Evolutionary conservation across 75 land plant species (phyloP).

Genomic region (Sequoiadendron giganteum): DNA sequence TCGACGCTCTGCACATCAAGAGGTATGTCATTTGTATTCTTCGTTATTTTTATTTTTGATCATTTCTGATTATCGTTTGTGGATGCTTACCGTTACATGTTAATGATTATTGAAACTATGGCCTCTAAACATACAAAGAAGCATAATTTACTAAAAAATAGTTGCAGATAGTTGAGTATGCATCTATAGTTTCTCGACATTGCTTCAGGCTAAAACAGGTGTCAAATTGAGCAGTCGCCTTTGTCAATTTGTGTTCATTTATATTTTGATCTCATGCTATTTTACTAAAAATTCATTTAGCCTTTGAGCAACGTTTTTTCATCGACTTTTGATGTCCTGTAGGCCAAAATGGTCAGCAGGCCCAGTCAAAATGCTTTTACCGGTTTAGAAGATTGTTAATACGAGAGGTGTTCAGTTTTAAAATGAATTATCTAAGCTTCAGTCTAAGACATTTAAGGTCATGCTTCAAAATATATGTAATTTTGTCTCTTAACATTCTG

Average conservation of each 20-base stretch:
- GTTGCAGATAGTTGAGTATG: neutral
- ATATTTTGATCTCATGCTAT: neutral
- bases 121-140: neutral
- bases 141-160: neutral
- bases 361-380: neutral
- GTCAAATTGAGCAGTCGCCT: neutral
- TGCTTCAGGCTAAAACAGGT: neutral
- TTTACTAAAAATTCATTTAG: neutral
- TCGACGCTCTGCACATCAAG: conserved; percentile 90
- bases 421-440: neutral
- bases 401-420: neutral
- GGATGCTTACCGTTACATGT: neutral
- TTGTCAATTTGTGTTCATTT: neutral
- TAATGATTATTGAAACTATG: neutral
- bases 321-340: neutral
- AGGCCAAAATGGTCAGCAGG: neutral
- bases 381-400: neutral
- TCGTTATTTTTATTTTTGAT: neutral
- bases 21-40: conserved; percentile 30
- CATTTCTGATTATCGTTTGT: neutral
- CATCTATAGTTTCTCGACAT: neutral
- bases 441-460: neutral
- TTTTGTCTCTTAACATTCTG: neutral
- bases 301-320: neutral
- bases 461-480: neutral